A percentile compares a stretch with the other conserved stretches of the same genome.
Conservation (phyloP, 495 filamentous ascomycete species). For the Xylaria flabelliformis region DNA sequence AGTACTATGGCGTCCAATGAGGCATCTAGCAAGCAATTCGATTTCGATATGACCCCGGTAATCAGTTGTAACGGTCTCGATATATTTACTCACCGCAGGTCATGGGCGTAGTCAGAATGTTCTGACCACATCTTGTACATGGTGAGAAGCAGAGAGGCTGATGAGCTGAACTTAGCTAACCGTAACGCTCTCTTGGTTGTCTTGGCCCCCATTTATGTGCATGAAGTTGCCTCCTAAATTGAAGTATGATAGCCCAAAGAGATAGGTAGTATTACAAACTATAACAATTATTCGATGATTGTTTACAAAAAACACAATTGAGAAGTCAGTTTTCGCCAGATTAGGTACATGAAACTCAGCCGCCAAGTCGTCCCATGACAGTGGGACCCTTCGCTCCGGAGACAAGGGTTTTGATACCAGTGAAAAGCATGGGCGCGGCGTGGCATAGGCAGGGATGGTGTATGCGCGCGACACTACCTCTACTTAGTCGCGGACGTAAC, state of each 20-base stretch:
- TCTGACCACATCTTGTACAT: slow-evolving; percentile 13
- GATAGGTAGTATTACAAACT: not conserved
- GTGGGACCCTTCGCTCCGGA: slow-evolving; percentile 12
- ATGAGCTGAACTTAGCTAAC: slow-evolving; percentile 17
- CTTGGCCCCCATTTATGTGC: slow-evolving; percentile 6
- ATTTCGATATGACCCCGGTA: slow-evolving; percentile 10
- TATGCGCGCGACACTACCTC: not conserved
- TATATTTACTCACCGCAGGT: slow-evolving; percentile 15
- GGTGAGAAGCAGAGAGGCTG: slow-evolving; percentile 1
- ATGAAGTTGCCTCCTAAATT: slow-evolving; percentile 14
- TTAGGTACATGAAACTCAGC: slow-evolving; percentile 19
- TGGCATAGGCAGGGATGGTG: slow-evolving; percentile 10
- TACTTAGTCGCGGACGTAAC: not conserved
- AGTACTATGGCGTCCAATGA: slow-evolving; percentile 23
- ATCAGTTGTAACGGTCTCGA: not conserved
- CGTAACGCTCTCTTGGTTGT: not conserved
- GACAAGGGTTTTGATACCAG: slow-evolving; percentile 14
- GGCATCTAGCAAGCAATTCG: slow-evolving; percentile 19
- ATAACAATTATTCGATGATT: not conserved
- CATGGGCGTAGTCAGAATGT: slow-evolving; percentile 6
- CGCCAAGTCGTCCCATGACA: slow-evolving; percentile 23
- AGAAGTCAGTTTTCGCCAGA: slow-evolving; percentile 13
- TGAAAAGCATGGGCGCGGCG: slow-evolving; percentile 3
- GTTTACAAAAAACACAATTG: not conserved
- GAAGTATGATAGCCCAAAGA: not conserved